Conservation (phyloP, 2,329 filamentous ascomycete species). For the Aspergillus novoparasiticus region DNA sequence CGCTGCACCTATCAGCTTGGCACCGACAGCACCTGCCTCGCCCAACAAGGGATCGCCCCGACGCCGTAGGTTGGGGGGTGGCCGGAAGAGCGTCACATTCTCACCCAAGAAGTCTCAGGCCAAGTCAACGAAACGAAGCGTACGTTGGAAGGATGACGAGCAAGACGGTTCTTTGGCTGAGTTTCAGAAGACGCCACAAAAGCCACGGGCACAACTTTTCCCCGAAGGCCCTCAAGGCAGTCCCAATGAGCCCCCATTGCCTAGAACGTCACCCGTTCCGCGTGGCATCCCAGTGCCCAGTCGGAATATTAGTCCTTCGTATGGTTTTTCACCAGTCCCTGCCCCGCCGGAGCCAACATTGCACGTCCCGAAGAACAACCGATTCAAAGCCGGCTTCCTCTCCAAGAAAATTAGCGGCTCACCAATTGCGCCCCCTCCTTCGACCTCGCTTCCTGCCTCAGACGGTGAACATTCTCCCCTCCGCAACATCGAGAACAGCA, state of each 20-base stretch:
- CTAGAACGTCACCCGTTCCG: slow-evolving; percentile 55
- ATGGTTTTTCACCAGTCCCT: slow-evolving; percentile 60
- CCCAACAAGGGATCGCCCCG: slow-evolving; percentile 80
- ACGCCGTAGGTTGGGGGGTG: slow-evolving; percentile 65
- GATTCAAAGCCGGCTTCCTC: slow-evolving; percentile 88
- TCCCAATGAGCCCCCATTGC: slow-evolving; percentile 52
- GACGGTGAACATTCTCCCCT: slow-evolving; percentile 60
- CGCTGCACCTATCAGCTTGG: slow-evolving; percentile 34
- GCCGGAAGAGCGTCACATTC: slow-evolving; percentile 75
- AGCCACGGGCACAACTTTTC: slow-evolving; percentile 58
- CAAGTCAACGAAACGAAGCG: slow-evolving; percentile 74
- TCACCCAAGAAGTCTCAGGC: slow-evolving; percentile 68
- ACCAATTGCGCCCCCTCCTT: slow-evolving; percentile 60
- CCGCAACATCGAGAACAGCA: slow-evolving; percentile 54
- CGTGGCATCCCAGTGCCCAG: slow-evolving; percentile 45
- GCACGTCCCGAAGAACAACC: slow-evolving; percentile 66
- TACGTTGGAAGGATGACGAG: slow-evolving; percentile 91
- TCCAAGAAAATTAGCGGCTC: slow-evolving; percentile 69
- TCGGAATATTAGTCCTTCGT: slow-evolving; percentile 40
- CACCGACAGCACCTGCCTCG: slow-evolving; percentile 49
- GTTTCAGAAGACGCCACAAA: slow-evolving; percentile 87
- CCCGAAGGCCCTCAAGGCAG: slow-evolving; percentile 54
- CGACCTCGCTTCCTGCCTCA: slow-evolving; percentile 62
- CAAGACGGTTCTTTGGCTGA: slow-evolving; percentile 84
- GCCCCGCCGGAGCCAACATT: slow-evolving; percentile 61